A percentile compares a stretch with the other conserved stretches of the same genome.
Conservation (phyloP, 129 eudicot species). For the Mikania micrantha region DNA sequence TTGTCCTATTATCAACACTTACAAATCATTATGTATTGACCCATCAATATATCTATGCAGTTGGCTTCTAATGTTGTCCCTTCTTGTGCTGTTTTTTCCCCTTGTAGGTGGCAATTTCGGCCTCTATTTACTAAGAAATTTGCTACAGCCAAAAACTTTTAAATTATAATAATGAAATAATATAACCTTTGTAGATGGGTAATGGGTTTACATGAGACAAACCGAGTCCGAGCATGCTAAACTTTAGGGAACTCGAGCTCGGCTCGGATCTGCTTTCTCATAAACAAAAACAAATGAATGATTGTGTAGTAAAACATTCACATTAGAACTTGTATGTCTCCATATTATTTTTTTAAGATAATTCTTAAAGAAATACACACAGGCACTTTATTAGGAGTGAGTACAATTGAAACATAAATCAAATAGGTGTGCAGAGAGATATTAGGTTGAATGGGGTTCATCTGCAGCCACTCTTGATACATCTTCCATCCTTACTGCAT, state of each 20-base stretch:
- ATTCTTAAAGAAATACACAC: conserved; percentile 10
- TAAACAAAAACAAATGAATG: too few relatives aligned
- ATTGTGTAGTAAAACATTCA: too few relatives aligned
- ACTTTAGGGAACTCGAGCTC: too few relatives aligned
- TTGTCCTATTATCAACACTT: conserved; percentile 7
- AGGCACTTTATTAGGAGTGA: conserved; percentile 13
- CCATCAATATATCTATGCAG: conserved; percentile 13
- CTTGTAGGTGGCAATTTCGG: neutral
- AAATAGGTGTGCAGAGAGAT: neutral
- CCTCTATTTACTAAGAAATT: neutral
- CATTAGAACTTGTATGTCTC: neutral
- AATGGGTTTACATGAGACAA: too few relatives aligned
- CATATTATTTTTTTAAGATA: conserved; percentile 9
- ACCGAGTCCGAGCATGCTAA: too few relatives aligned
- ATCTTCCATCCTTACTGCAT: conserved; percentile 15
- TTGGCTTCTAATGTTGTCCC: neutral
- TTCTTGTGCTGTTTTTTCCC: neutral
- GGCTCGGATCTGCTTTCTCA: too few relatives aligned
- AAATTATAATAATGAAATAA: neutral
- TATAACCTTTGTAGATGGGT: neutral
- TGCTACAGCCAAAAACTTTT: too few relatives aligned
- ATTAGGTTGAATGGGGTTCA: neutral
- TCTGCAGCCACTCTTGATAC: conserved; percentile 7
- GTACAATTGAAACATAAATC: conserved; percentile 4
- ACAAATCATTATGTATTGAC: conserved; percentile 13